Conservation (phyloP, 2,329 filamentous ascomycete species). For the Rasamsonia emersonii region DNA sequence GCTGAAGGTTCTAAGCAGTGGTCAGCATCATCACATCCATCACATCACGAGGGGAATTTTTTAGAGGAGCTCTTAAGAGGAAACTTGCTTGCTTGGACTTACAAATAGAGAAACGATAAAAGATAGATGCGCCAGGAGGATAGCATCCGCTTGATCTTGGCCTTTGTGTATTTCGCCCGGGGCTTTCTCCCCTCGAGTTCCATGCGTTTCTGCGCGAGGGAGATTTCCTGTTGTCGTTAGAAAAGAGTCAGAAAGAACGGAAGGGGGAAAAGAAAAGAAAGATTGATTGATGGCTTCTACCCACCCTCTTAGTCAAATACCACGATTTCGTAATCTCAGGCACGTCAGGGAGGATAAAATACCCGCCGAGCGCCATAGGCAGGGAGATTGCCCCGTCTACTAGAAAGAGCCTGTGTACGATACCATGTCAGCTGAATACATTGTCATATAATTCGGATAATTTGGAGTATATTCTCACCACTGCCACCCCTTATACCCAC, state of each 20-base stretch:
- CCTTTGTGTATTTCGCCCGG: slow-evolving; percentile 38
- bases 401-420: slow-evolving; percentile 37
- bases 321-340: slow-evolving; percentile 44
- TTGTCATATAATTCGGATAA: too few relatives aligned
- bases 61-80: too few relatives aligned
- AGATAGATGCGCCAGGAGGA: slow-evolving; percentile 57
- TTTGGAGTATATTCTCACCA: slow-evolving; percentile 30
- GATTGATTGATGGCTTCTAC: too few relatives aligned
- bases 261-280: background rate
- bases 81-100: slow-evolving; percentile 7
- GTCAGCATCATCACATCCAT: background rate
- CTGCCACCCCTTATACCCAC: slow-evolving; percentile 47
- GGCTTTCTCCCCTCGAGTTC: slow-evolving; percentile 40
- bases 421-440: too few relatives aligned
- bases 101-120: slow-evolving; percentile 51
- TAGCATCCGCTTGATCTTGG: slow-evolving; percentile 53
- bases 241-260: background rate
- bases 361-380: slow-evolving; percentile 44
- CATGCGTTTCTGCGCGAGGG: slow-evolving; percentile 43
- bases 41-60: background rate
- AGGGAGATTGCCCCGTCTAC: slow-evolving; percentile 47
- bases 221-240: slow-evolving; percentile 28
- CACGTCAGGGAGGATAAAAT: slow-evolving; percentile 42
- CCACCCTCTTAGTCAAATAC: slow-evolving; percentile 37
- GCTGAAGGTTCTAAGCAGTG: slow-evolving; percentile 45